Conservation (phyloP, 1,284 basidiomycete genomes). For the Austroboletus niveus region DNA sequence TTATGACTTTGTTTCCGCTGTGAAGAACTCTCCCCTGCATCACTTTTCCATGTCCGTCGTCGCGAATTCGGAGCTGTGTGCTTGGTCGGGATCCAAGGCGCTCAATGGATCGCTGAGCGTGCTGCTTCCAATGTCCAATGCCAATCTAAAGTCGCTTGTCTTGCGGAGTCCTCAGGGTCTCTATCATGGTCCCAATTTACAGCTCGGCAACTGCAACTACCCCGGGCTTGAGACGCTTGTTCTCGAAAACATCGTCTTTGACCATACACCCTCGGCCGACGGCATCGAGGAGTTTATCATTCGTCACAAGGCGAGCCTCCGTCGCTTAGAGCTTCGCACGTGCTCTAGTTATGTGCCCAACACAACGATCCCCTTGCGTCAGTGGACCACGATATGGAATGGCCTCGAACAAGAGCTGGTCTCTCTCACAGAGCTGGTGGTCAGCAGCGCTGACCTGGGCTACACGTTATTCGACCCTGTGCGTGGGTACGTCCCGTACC, state of each 20-base stretch:
- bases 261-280: slow-evolving; percentile 15
- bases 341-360: slow-evolving; percentile 27
- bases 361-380: slow-evolving; percentile 13
- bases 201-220: slow-evolving; percentile 21
- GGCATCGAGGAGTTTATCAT: slow-evolving; percentile 32
- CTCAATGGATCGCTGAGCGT: slow-evolving; percentile 26
- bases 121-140: slow-evolving; percentile 22
- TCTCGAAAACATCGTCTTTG: slow-evolving; percentile 32
- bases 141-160: slow-evolving; percentile 23
- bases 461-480: slow-evolving; percentile 23
- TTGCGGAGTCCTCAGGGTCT: slow-evolving; percentile 27
- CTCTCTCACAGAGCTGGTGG: slow-evolving; percentile 22
- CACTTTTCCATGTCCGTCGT: slow-evolving; percentile 32
- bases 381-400: slow-evolving; percentile 30
- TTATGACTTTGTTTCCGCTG: slow-evolving; percentile 30
- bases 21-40: slow-evolving; percentile 27
- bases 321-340: slow-evolving; percentile 20
- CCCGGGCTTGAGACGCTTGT: slow-evolving; percentile 28
- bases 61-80: slow-evolving; percentile 28
- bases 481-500: slow-evolving; percentile 25
- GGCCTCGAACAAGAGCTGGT: slow-evolving; percentile 21
- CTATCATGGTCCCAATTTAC: slow-evolving; percentile 27
- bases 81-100: slow-evolving; percentile 33
- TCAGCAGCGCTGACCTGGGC: slow-evolving; percentile 10
- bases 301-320: slow-evolving; percentile 28